A percentile compares a stretch with the other conserved stretches of the same genome.
Evolutionary conservation across 78 protist species (phyloP).

Genomic region (Dictyostelium purpureum): DNA sequence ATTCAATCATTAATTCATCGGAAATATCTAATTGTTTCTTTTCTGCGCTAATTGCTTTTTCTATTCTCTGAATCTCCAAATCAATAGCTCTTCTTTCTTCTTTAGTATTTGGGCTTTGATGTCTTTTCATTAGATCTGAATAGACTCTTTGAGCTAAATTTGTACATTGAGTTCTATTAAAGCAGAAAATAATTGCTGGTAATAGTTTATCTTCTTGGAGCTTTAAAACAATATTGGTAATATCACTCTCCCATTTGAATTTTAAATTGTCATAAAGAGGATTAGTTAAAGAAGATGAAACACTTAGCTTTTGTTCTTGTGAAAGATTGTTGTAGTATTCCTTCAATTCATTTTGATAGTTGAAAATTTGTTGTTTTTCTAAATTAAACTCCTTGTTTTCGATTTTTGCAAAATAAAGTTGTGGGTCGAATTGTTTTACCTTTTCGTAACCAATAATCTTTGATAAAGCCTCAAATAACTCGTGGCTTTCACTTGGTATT

Average conservation of each 20-base stretch:
- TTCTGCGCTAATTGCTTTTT: background rate
- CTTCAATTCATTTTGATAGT: conserved; percentile 6
- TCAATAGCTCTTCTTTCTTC: background rate
- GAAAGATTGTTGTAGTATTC: background rate
- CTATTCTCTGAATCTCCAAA: background rate
- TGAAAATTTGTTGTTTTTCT: background rate
- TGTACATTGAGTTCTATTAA: background rate
- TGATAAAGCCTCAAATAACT: background rate
- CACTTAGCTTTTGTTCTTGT: background rate
- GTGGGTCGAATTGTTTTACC: background rate
- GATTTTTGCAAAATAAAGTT: background rate
- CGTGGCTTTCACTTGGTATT: background rate
- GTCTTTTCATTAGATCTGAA: background rate
- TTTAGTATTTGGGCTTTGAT: background rate
- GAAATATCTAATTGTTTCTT: background rate
- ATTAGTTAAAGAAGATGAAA: background rate
- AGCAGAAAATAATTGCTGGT: background rate
- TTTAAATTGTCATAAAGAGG: background rate
- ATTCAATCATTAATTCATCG: background rate
- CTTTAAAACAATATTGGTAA: background rate
- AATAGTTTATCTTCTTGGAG: background rate
- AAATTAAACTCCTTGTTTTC: conserved; percentile 11
- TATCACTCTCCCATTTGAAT: background rate
- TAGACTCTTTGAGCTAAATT: background rate
- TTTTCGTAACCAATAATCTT: background rate